Evolutionary conservation across 345 rosid genomes (phyloP).

Genomic region (Populus pruinosa): DNA sequence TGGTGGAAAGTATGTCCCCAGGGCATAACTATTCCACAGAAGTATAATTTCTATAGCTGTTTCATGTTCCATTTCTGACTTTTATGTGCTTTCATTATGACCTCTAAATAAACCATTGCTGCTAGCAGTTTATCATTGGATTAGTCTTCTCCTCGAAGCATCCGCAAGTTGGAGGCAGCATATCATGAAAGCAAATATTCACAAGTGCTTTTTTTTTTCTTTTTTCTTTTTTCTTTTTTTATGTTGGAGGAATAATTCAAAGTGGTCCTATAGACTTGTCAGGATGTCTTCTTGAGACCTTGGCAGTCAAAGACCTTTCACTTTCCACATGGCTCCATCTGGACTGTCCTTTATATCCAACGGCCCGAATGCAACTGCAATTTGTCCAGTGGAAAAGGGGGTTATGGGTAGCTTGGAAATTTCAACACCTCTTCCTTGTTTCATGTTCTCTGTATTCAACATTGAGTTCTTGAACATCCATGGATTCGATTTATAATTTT

Average conservation of each 20-base stretch:
- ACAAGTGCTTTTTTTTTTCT: neutral
- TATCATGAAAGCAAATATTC: neutral
- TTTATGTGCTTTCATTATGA: no score
- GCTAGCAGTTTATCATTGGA: no score
- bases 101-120: no score
- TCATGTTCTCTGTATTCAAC: neutral
- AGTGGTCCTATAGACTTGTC: neutral
- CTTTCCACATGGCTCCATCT: neutral
- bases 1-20: no score
- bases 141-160: no score
- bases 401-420: neutral
- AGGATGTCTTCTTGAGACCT: neutral
- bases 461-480: neutral
- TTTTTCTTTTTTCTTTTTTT: no score
- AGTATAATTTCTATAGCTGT: no score
- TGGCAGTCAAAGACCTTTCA: neutral
- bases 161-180: no score
- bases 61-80: no score
- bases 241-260: neutral
- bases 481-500: neutral
- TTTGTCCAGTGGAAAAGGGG: neutral
- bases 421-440: neutral
- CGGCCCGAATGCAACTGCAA: neutral
- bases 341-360: neutral
- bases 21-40: no score